These are phyloP conservation scores for Suillus brevipes DNA, from an alignment of 768 basidiomycete genomes.

Conservation along the genomic window DNA sequence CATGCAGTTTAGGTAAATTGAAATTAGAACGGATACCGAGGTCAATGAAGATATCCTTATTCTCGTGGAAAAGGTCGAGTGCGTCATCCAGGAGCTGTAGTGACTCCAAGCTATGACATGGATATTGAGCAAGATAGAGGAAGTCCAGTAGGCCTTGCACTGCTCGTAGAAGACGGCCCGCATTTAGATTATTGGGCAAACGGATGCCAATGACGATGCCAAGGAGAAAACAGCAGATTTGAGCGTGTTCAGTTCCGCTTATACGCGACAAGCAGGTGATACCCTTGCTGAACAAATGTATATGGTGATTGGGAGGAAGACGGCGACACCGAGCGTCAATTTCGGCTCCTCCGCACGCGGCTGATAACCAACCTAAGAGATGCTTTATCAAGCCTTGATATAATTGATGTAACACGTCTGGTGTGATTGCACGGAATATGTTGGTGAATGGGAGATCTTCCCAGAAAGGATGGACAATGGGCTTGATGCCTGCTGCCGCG, in stretches of 20 bases:
- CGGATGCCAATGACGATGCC: neutral
- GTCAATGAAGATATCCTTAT: slow-evolving; percentile 38
- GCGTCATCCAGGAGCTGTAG: slow-evolving; percentile 28
- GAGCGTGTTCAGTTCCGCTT: neutral
- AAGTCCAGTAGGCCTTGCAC: slow-evolving; percentile 39
- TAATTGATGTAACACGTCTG: slow-evolving; percentile 38
- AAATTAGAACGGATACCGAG: slow-evolving; percentile 20
- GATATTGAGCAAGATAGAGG: slow-evolving; percentile 38
- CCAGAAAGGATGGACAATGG: slow-evolving; percentile 24
- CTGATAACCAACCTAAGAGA: slow-evolving; percentile 28
- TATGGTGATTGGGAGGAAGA: neutral
- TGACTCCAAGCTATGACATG: slow-evolving; percentile 31
- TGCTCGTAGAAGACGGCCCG: neutral
- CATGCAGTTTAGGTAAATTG: slow-evolving; percentile 47
- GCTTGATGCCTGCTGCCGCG: slow-evolving; percentile 15
- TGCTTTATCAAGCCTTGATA: slow-evolving; percentile 39
- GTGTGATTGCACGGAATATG: slow-evolving; percentile 23
- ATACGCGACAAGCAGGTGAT: neutral
- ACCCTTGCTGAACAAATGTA: neutral
- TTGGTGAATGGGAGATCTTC: slow-evolving; percentile 30
- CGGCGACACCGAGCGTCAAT: neutral
- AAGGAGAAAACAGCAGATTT: neutral
- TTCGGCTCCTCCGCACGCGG: neutral
- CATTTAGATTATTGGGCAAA: slow-evolving; percentile 6
- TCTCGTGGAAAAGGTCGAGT: slow-evolving; percentile 36